Base-by-base conservation (phyloP, 73 alveolate species). In the Paramecium tetraurelia region DNA sequence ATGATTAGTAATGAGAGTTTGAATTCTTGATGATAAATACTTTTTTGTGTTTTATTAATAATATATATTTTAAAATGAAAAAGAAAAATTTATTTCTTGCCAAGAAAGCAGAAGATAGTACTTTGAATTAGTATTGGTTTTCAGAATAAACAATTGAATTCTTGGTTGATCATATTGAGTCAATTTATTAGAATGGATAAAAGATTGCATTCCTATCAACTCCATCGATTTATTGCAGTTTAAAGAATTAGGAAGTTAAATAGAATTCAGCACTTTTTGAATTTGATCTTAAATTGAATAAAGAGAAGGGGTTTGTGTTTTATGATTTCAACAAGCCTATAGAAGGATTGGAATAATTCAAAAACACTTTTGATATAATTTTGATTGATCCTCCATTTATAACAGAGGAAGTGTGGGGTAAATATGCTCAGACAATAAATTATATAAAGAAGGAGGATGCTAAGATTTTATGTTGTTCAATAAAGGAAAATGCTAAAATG, bases 361-460 rank as follows among this genome's bases (percentile, higher is more conserved):
- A 96, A 58, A 84, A 86, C 59, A 68, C 86, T 27, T 97, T 97
- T 92, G 99, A 97, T 89, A 88, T 92, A 84, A 96, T 96, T 29
- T 97, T 97, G 27, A 94, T 97, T 38, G 99, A 97, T 85, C 99
- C 99, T 58, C 99, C 99, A 22, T 97, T 96, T 92, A 97, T 97
- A 48, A 97, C 99, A 7, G 95, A 95, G 71, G 99, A 97, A 85
- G 99, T 97, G 18, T 97, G 99, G 99, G 92, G 70, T 43, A 96
- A 96, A 92, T 97, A 96, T 86, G 93, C 98, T 31, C 59, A 90
- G 68, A 97, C 98, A 63, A 95, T 95, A 14, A 94, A 95, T 90
- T 95, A 92, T 63, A 71, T 97, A 22, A 76, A 90, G 7, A 92
- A 92, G 85, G 97, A 94, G 24, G 95, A 89, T 21, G 97, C 98